Evolutionary conservation across 441 rosid genomes (phyloP).

Genomic region (Croton setiger): DNA sequence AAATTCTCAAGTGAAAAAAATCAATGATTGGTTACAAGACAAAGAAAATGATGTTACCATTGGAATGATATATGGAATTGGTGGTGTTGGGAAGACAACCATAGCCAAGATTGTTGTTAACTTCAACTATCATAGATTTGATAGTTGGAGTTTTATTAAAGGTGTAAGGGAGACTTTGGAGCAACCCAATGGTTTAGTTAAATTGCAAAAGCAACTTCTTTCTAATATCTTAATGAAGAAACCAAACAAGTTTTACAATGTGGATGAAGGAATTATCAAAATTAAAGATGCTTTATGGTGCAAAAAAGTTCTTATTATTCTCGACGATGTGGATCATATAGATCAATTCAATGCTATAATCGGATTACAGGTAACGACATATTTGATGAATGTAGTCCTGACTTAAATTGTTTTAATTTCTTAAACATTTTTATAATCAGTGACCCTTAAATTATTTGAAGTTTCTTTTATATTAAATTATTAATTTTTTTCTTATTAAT

Average conservation of each 20-base stretch:
- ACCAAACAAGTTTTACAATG: not conserved
- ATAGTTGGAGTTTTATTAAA: conserved; percentile 5
- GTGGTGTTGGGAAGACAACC: conserved; percentile 21
- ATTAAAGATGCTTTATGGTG: not conserved
- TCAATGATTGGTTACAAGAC: conserved; percentile 6
- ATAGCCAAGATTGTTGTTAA: conserved; percentile 11
- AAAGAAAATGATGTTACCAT: not conserved
- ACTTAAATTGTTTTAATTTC: no score
- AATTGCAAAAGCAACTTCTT: conserved; percentile 16
- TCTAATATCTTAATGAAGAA: not conserved
- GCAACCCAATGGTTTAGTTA: conserved; percentile 2
- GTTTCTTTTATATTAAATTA: no score
- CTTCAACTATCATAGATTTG: not conserved
- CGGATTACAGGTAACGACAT: no score
- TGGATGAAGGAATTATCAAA: not conserved
- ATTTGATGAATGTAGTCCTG: no score
- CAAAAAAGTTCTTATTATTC: not conserved
- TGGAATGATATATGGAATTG: conserved; percentile 5
- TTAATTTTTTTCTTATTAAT: no score
- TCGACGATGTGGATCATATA: conserved; percentile 11
- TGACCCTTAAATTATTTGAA: no score
- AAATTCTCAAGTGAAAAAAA: not conserved
- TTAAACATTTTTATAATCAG: no score
- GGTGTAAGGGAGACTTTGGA: not conserved
- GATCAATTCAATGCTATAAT: conserved; percentile 10